Conservation (phyloP, 192 early-diverging fungal genomes). For the Podila verticillata region DNA sequence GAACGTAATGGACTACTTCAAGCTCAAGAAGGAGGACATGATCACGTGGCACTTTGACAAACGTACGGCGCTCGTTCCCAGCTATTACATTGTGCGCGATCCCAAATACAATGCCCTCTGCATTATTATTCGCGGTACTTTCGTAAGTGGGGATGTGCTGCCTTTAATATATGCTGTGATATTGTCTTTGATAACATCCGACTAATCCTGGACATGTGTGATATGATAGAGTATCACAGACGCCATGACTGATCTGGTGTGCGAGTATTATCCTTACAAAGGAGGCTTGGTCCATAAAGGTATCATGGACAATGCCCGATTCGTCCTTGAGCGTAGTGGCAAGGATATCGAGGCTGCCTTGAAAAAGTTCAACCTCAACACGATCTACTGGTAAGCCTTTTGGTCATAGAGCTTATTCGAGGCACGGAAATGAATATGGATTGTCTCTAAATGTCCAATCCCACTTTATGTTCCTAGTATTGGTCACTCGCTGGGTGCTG, state of each 20-base stretch:
- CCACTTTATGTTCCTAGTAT: constrained; percentile 16
- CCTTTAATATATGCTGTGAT: no score
- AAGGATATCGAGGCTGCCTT: constrained; percentile 46
- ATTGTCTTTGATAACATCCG: no score
- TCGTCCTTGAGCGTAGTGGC: constrained; percentile 42
- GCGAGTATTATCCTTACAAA: constrained; percentile 56
- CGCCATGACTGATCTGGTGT: constrained; percentile 54
- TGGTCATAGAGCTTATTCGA: neutral
- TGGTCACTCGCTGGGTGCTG: constrained; percentile 54
- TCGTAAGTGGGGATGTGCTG: constrained; percentile 25
- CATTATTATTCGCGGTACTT: constrained; percentile 53
- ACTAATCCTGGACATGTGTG: no score
- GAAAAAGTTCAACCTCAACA: constrained; percentile 49
- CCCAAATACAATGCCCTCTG: constrained; percentile 51
- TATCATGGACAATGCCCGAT: constrained; percentile 53
- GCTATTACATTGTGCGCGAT: constrained; percentile 53
- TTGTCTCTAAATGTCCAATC: neutral
- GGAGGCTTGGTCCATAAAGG: constrained; percentile 54
- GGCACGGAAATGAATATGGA: neutral
- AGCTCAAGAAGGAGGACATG: constrained; percentile 53
- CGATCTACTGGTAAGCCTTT: constrained; percentile 36
- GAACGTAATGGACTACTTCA: constrained; percentile 52
- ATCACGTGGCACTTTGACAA: constrained; percentile 56
- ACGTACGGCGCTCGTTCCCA: constrained; percentile 46
- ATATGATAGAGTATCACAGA: constrained; percentile 51